Evolutionary conservation across 495 filamentous ascomycete genomes (phyloP), one percentile per base, ranked within the genome.

Genomic region (Xylaria cubensis): DNA sequence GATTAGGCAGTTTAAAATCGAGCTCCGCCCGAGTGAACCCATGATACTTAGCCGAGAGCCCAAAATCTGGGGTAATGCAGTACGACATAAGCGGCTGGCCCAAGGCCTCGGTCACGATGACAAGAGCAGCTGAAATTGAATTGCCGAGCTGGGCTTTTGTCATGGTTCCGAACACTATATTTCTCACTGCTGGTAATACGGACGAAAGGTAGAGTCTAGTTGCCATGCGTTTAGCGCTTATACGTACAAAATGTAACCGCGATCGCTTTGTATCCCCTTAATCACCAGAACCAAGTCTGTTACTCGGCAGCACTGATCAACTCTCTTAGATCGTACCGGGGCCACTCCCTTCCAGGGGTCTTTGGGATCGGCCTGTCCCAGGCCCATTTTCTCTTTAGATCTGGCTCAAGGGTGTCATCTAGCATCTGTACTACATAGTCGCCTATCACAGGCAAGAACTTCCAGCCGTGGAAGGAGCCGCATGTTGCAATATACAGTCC

Each of bases 381-480:
- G 7, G 84, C 86, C 70, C 70, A 91, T 36, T 81, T 82, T 70
- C 79, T 72, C 42, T 64, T 75, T 58, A 86, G 67, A 19, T 85
- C 84, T 1, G 80, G 76, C 26, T 80, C 80, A 2, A 89, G 74
- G 10, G 82, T 77, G 4, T 83, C 86, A 24, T 86, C 80, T 10
- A 91, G 76, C 87, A 90, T 85, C 56, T 86, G 76, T 1, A 85
- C 81, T 41, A 91, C 85, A 73, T 90, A 89, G 34, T 86, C 82
- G 19, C 89, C 89, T 51, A 91, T 80, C 15, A 86, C 84, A 0
- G 89, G 88, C 68, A 90, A 81, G 80, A 91, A 90, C 75, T 91
- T 91, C 80, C 82, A 91, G 9, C 83, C 81, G 64, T 87, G 85
- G 70, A 86, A 86, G 26, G 83, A 84, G 9, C 85, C 85, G n/a